Evolutionary conservation across 164 flowering plant genomes (phyloP), one percentile per base, ranked within the genome.

Genomic region (Houttuynia cordata): DNA sequence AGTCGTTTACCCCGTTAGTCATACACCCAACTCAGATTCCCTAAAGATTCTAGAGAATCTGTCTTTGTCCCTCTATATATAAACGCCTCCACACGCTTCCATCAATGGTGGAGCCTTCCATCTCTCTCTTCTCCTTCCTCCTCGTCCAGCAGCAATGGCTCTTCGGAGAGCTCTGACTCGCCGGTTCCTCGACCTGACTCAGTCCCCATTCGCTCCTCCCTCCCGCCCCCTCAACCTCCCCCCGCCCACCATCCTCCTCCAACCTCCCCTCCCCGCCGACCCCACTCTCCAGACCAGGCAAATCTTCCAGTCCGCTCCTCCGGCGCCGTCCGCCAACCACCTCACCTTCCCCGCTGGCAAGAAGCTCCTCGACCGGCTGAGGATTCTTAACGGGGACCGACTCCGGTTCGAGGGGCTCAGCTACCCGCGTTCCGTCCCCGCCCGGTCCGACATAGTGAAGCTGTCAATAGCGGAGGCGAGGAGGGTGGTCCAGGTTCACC

Each of bases 71-170:
- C 37, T 30, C 37, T 30, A 30, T n/a, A 30, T 30, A 30, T 2
- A 30, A 30, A 30, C 37, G 2, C 37, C 37, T 30, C n/a, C 37
- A 30, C 37, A 6, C 37, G 37, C 37, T 6, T 30, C 37, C 37
- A 30, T 30, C 37, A 30, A 30, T 30, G 2, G 37, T 30, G 37
- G 37, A 6, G 6, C 4, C 15, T 2, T 4, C 13, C 14, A 8
- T 12, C 1, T 12, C 13, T 45, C 2, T 1, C n/a, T 3, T 45
- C 49, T 45, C 17, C 9, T 45, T 17, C 14, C 12, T 45, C 14
- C 12, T 45, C 17, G 3, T 45, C 49, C 17, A 60, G 10, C n/a
- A n/a, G n/a, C 56, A 69, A 84, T 83, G 90, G 83, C 86, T 74
- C 65, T 77, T 41, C 56, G 66, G 62, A 82, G 69, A 74, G 62